A percentile compares a stretch with the other conserved stretches of the same genome.
Conservation (phyloP, 768 basidiomycete species). For the Lyophyllum decastes region DNA sequence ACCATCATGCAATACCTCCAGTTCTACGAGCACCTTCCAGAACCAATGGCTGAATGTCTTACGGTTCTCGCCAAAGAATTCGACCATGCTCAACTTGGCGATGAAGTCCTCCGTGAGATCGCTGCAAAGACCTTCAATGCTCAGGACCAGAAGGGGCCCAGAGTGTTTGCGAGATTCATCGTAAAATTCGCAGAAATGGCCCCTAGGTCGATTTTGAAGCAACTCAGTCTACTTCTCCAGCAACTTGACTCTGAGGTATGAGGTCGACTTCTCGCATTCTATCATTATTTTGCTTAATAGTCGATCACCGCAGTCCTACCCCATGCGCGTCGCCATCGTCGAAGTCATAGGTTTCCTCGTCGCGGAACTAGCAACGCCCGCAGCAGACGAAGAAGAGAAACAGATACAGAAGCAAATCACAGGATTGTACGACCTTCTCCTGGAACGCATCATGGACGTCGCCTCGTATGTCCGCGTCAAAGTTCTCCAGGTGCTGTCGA, state of each 20-base stretch:
- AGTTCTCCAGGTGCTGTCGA: constrained; percentile 74
- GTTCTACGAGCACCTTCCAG: constrained; percentile 92
- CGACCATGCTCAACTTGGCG: constrained; percentile 86
- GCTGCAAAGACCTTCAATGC: constrained; percentile 73
- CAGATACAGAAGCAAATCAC: constrained; percentile 74
- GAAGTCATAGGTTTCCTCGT: constrained; percentile 89
- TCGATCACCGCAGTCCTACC: constrained; percentile 67
- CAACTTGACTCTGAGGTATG: constrained; percentile 92
- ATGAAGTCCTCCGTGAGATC: constrained; percentile 90
- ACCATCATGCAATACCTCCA: constrained; percentile 90
- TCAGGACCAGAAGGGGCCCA: constrained; percentile 85
- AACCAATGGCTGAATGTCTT: constrained; percentile 92
- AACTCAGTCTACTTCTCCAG: constrained; percentile 79
- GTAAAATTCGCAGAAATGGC: constrained; percentile 77
- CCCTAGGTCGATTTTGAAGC: constrained; percentile 83
- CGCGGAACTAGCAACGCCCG: constrained; percentile 68
- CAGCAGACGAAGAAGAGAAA: constrained; percentile 36
- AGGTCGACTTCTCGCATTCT: constrained; percentile 1
- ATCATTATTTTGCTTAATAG: constrained; percentile 1
- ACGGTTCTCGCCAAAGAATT: constrained; percentile 80
- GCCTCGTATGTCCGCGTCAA: constrained; percentile 92
- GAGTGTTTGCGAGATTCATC: constrained; percentile 84
- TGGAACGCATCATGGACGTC: constrained; percentile 85
- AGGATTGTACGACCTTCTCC: constrained; percentile 78
- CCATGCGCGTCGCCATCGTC: constrained; percentile 93